Percentiles rank a stretch among this genome's conserved stretches.
Conservation (phyloP, 1,284 basidiomycete genomes). For the Inonotus obliquus region DNA sequence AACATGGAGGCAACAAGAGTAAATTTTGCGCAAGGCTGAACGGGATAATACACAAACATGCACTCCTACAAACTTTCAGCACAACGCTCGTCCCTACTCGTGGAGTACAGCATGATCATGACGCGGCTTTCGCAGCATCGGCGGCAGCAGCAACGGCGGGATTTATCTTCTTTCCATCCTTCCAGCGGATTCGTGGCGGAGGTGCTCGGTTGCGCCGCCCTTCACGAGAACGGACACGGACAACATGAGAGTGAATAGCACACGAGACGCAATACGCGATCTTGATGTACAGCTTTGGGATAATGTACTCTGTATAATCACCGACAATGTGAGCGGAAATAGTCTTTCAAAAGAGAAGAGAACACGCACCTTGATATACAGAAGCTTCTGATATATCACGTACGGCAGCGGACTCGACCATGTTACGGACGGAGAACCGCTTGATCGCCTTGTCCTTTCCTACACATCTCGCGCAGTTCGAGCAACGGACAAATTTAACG, state of each 20-base stretch:
- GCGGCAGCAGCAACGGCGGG: constrained; percentile 60
- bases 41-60: background rate
- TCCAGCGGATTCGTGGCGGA: constrained; percentile 94
- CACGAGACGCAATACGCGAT: constrained; percentile 99
- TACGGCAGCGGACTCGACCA: constrained; percentile 98
- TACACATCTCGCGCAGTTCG: constrained; percentile 95
- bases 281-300: constrained; percentile 99
- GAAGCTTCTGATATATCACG: constrained; percentile 96
- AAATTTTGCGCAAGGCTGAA: background rate
- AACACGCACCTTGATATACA: constrained; percentile 80
- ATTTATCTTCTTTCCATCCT: constrained; percentile 95
- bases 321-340: constrained; percentile 7
- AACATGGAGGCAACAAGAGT: background rate
- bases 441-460: constrained; percentile 99
- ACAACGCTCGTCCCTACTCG: constrained; percentile 13
- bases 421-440: constrained; percentile 99
- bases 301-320: constrained; percentile 75
- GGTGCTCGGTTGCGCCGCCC: constrained; percentile 94
- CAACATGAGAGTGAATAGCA: constrained; percentile 98
- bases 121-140: constrained; percentile 43
- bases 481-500: constrained; percentile 92
- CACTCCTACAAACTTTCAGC: constrained; percentile 21
- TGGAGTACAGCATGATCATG: background rate
- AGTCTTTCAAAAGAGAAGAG: background rate
- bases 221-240: constrained; percentile 92